Evolutionary conservation across 176 grass and related monocot genomes (phyloP).

Genomic region (Oryza nivara): DNA sequence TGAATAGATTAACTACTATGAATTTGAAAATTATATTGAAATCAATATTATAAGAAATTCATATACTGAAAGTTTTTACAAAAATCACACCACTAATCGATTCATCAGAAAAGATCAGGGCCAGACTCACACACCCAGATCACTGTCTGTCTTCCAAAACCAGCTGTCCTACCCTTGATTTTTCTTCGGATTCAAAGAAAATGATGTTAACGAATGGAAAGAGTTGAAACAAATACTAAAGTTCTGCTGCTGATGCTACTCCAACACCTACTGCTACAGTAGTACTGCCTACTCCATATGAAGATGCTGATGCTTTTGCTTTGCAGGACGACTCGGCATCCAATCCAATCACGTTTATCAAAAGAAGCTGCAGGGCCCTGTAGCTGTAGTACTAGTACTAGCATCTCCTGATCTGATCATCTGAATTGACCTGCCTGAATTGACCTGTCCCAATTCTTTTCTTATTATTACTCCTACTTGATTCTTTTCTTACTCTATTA

Average conservation of each 20-base stretch:
- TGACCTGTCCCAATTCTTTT: neutral
- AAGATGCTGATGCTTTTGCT: neutral
- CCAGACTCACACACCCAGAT: no score
- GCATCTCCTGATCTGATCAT: conserved; percentile 22
- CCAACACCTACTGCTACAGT: neutral
- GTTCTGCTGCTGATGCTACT: neutral
- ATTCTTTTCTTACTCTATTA: neutral
- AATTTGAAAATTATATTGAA: no score
- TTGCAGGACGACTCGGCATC: neutral
- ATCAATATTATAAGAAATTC: no score
- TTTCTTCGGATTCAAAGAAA: neutral
- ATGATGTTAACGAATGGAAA: no score
- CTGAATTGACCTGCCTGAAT: conserved; percentile 10
- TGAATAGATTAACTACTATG: no score
- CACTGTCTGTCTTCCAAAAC: neutral
- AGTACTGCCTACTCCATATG: neutral
- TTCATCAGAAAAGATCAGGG: no score
- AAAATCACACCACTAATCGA: no score
- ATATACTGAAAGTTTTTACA: no score
- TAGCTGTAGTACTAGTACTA: neutral
- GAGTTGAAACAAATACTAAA: no score
- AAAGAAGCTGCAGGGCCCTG: neutral
- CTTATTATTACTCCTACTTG: neutral
- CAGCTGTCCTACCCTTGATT: neutral
- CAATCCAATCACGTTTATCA: conserved; percentile 9